Base-by-base conservation (phyloP, 2,329 filamentous ascomycete species). In the Aspergillus floridensis region DNA sequence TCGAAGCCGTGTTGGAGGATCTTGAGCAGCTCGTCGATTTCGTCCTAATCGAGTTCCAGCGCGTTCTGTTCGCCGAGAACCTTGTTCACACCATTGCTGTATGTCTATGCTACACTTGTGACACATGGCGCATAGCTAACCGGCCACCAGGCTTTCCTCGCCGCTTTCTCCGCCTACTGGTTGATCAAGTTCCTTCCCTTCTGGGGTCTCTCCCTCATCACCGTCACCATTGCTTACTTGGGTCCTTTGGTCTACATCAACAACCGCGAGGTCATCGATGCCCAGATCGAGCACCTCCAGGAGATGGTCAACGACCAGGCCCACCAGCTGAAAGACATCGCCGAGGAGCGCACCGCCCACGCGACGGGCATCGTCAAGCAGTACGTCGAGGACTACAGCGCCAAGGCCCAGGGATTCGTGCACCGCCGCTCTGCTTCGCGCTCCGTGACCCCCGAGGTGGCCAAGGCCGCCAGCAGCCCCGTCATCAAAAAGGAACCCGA, bases 1-100 rank as follows among this genome's bases (percentile, higher is more conserved):
- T 87, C 38, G 86, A 88, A 72, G 82, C 81, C 59, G 74, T 85
- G 22, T 76, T 86, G 52, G 85, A 86, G 64, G 86, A 88, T 70
- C 71, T 86, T 14, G 84, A 86, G 72, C 85, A 88, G 75, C 77
- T 88, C 56, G 79, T 85, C 76, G 87, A 88, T 78, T 88, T 88
- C 77, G 86, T 88, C 74, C 80, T 88, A 66, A 87, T 88, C 63
- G 86, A 88, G 72, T 84, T 86, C 71, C 86, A 88, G 78, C 82
- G 86, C 59, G 81, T 88, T 63, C 72, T 88, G 60, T 88, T 88
- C 67, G 86, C 84, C 32, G 86, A 88, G 79, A 88, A 88, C 67
- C 78, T 87, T 57, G 80, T 82, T 60, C 83, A 82, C 60, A 88
- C 86, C 14, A 73, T 84, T 70, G 80, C 79, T 60, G 85, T 87